These are phyloP conservation scores for Aegilops umbellulata DNA, from an alignment of 176 grass and related monocot genomes.

Conservation along the genomic window DNA sequence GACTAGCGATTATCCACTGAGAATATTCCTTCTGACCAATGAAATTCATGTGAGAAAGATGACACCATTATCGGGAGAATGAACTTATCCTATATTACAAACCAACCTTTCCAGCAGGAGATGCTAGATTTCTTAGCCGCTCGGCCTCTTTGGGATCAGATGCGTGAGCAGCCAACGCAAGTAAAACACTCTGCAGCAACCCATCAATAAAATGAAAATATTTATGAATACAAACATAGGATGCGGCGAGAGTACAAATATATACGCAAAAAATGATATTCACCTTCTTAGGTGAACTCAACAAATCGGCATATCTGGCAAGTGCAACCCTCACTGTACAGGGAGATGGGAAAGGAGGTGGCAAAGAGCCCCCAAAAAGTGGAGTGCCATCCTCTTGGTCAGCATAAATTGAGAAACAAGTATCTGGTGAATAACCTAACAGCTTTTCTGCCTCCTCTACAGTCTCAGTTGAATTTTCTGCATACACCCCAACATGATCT, in stretches of 20 bases:
- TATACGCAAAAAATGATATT: neutral
- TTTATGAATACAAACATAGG: neutral
- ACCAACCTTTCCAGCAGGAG: slow-evolving; percentile 94
- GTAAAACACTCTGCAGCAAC: slow-evolving; percentile 67
- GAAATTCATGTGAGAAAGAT: slow-evolving; percentile 17
- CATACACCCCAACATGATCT: slow-evolving; percentile 90
- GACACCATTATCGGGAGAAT: slow-evolving; percentile 7
- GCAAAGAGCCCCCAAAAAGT: slow-evolving; percentile 62
- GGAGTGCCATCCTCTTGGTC: slow-evolving; percentile 86
- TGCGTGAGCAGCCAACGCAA: slow-evolving; percentile 76
- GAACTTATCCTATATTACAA: slow-evolving; percentile 4
- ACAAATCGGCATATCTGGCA: slow-evolving; percentile 83
- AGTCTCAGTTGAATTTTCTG: slow-evolving; percentile 72
- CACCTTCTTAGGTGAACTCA: slow-evolving; percentile 90
- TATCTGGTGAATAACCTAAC: slow-evolving; percentile 75
- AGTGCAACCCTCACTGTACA: slow-evolving; percentile 76
- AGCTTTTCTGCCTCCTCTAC: slow-evolving; percentile 82
- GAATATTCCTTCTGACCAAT: slow-evolving; percentile 84
- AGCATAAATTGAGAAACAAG: slow-evolving; percentile 79
- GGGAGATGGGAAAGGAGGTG: slow-evolving; percentile 78
- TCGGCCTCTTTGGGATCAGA: slow-evolving; percentile 76
- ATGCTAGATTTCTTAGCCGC: slow-evolving; percentile 68
- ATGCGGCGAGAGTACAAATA: neutral
- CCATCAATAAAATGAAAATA: slow-evolving; percentile 6
- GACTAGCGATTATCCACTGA: slow-evolving; percentile 75